phyloP scores from a whole-genome alignment of 129 eudicot species.

The Lactuca sativa region DNA sequence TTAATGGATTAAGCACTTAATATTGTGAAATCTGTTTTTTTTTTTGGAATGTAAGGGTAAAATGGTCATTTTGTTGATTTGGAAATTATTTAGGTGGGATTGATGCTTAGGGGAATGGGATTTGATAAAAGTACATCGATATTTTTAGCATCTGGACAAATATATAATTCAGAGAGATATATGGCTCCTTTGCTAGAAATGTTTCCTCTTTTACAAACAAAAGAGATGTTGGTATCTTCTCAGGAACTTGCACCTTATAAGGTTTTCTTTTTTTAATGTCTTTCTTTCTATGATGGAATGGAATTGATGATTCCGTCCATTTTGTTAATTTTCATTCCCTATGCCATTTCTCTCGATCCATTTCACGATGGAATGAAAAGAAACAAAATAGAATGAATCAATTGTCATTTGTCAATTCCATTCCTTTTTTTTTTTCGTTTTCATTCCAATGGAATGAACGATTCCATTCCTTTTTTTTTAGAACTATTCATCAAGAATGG shows the following conservation, averaged over 20 bases:
- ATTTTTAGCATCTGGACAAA: constrained; percentile 88
- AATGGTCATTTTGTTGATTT: constrained; percentile 3
- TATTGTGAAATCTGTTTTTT: too few relatives aligned
- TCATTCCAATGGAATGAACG: too few relatives aligned
- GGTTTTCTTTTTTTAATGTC: constrained; percentile 37
- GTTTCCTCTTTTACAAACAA: constrained; percentile 95
- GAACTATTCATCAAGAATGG: constrained; percentile 99
- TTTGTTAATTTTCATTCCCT: too few relatives aligned
- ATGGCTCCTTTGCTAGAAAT: constrained; percentile 91
- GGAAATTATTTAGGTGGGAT: constrained; percentile 66
- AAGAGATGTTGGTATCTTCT: constrained; percentile 75
- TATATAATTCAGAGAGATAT: constrained; percentile 80
- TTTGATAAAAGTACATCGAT: constrained; percentile 81
- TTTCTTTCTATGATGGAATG: background rate
- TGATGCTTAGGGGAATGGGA: constrained; percentile 99
- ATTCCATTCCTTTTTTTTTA: constrained; percentile 24
- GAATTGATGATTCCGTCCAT: background rate
- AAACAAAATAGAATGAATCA: too few relatives aligned
- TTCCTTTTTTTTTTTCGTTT: too few relatives aligned
- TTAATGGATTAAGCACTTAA: too few relatives aligned
- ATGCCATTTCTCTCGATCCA: too few relatives aligned
- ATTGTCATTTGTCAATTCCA: too few relatives aligned
- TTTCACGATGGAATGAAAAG: background rate
- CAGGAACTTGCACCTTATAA: constrained; percentile 81
- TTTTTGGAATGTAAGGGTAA: too few relatives aligned